These are phyloP conservation scores for Cladorrhinum sp. DNA, from an alignment of 2,329 filamentous ascomycete genomes.

Conservation along the genomic window DNA sequence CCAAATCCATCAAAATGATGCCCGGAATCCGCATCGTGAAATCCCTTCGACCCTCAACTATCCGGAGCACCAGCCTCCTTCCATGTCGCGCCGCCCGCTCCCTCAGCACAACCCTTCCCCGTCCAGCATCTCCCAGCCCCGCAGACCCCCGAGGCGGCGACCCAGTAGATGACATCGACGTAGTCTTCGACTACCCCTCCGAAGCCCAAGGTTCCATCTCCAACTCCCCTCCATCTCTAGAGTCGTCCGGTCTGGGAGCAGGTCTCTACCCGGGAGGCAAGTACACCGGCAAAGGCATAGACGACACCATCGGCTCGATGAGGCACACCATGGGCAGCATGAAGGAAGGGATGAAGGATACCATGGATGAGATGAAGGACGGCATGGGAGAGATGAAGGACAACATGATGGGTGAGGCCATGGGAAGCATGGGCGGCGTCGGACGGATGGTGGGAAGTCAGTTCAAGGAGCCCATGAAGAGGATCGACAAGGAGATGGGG, in stretches of 20 bases:
- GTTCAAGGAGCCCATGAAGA: conserved; percentile 1
- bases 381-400: conserved; percentile 6
- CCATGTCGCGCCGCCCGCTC: not conserved
- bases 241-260: not conserved
- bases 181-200: conserved; percentile 8
- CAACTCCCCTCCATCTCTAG: not conserved
- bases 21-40: not conserved
- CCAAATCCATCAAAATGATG: not conserved
- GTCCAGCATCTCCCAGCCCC: not conserved
- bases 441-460: not conserved
- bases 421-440: not conserved
- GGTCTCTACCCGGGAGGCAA: conserved; percentile 1
- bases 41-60: not conserved
- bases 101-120: not conserved
- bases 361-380: not conserved
- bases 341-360: not conserved
- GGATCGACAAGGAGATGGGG: conserved; percentile 5
- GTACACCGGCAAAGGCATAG: not conserved
- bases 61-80: not conserved
- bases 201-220: not conserved
- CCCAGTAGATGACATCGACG: conserved; percentile 4
- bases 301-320: not conserved
- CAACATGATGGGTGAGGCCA: not conserved
- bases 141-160: not conserved
- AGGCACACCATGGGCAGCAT: not conserved